Percentiles rank a stretch among this genome's conserved stretches.
Conservation (phyloP, 1,284 basidiomycete species). For the Cryptococcus sp. region DNA sequence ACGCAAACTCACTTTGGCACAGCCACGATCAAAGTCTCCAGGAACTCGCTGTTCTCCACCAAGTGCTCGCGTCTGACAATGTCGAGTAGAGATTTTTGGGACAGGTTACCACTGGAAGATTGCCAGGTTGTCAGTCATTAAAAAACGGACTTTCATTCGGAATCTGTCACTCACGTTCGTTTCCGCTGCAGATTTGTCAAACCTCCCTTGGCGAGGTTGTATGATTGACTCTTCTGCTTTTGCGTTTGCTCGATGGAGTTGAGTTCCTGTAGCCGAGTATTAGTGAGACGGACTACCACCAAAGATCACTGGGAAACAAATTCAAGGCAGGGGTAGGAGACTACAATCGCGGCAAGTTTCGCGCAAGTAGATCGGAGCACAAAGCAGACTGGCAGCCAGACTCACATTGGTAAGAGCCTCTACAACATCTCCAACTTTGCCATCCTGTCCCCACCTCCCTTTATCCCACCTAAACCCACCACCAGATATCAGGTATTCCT, state of each 20-base stretch:
- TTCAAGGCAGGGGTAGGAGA: neutral
- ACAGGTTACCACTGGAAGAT: conserved; percentile 81
- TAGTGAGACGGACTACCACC: neutral
- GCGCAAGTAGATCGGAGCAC: too few species aligned
- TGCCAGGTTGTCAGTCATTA: conserved; percentile 1
- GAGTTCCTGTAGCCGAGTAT: conserved; percentile 66
- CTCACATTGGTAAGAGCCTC: conserved; percentile 78
- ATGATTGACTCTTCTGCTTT: conserved; percentile 86
- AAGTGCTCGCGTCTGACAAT: conserved; percentile 82
- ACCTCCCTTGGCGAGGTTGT: conserved; percentile 92
- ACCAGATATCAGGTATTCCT: conserved; percentile 71
- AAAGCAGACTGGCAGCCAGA: conserved; percentile 5
- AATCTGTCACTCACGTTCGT: conserved; percentile 67
- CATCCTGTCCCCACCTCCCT: conserved; percentile 19
- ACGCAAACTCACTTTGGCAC: conserved; percentile 75
- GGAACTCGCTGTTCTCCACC: conserved; percentile 77
- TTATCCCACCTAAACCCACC: conserved; percentile 27
- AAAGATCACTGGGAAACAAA: neutral
- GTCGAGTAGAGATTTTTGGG: conserved; percentile 81
- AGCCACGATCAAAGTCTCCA: conserved; percentile 90
- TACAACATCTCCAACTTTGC: conserved; percentile 55
- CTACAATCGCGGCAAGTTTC: too few species aligned
- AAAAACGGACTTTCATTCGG: too few species aligned
- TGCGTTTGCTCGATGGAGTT: conserved; percentile 82
- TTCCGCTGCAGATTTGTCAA: conserved; percentile 92